Evolutionary conservation across 768 basidiomycete genomes (phyloP).

Genomic region (Gloeostereum incarnatum): DNA sequence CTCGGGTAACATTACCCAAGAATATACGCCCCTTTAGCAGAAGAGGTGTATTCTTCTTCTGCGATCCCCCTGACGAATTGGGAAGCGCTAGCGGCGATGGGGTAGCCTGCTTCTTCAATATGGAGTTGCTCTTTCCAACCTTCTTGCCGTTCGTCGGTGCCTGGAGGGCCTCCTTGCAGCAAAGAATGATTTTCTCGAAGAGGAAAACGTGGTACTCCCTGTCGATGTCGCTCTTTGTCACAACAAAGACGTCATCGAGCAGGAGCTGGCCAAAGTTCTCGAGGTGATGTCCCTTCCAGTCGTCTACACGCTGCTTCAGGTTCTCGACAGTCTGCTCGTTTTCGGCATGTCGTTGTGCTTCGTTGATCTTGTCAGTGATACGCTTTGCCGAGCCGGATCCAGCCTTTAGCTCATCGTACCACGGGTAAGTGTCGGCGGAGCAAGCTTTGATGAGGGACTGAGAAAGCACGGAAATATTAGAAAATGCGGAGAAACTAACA

Average conservation of each 20-base stretch:
- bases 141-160: constrained; percentile 56
- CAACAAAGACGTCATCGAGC: constrained; percentile 91
- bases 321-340: constrained; percentile 87
- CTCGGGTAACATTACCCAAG: constrained; percentile 89
- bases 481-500: too few relatives aligned
- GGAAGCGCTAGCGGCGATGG: constrained; percentile 38
- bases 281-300: constrained; percentile 98
- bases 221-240: constrained; percentile 93
- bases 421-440: constrained; percentile 49
- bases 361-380: constrained; percentile 93
- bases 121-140: constrained; percentile 74
- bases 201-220: constrained; percentile 98
- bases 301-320: constrained; percentile 80
- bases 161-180: constrained; percentile 85
- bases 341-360: constrained; percentile 85
- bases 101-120: constrained; percentile 74
- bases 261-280: constrained; percentile 91
- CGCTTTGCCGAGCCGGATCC: constrained; percentile 86
- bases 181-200: constrained; percentile 97
- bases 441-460: constrained; percentile 74
- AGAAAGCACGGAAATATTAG: constrained; percentile 7
- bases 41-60: constrained; percentile 73
- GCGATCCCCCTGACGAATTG: constrained; percentile 42
- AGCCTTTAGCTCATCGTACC: constrained; percentile 72
- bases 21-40: constrained; percentile 95